phyloP scores from a whole-genome alignment of 139 green algal species.

The Astrephomene gubernaculifera region DNA sequence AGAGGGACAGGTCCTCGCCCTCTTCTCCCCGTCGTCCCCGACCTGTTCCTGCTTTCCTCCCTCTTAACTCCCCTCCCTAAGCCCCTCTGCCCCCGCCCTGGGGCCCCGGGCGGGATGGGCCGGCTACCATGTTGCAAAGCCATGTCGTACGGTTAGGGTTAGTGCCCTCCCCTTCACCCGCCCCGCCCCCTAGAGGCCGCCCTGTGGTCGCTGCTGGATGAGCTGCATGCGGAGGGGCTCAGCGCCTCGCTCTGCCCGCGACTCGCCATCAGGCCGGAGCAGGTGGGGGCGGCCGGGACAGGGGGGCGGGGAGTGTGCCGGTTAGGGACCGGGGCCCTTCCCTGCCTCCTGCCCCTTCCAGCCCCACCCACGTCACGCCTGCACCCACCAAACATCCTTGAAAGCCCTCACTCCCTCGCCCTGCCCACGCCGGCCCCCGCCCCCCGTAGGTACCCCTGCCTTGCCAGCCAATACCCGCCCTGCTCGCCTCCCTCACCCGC shows the following conservation, averaged over 20 bases:
- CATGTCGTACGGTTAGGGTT: background rate
- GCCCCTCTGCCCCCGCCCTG: background rate
- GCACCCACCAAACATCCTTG: no score
- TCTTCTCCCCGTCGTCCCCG: background rate
- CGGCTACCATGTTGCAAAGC: background rate
- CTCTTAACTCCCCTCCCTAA: background rate
- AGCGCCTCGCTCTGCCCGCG: conserved; percentile 14
- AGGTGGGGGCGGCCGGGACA: no score
- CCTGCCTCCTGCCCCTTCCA: no score
- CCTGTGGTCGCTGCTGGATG: conserved; percentile 20
- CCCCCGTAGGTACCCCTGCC: conserved; percentile 34
- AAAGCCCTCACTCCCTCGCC: background rate
- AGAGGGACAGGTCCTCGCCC: no score
- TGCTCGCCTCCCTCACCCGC: background rate
- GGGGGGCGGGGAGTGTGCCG: no score
- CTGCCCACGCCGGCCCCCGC: no score
- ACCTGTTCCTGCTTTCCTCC: background rate
- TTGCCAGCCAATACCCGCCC: conserved; percentile 1
- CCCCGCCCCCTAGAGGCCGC: background rate
- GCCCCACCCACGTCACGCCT: no score
- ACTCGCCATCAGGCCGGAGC: background rate
- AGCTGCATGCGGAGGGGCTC: conserved; percentile 21
- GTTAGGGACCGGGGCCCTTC: no score
- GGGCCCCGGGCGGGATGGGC: background rate
- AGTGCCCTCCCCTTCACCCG: background rate